Conservation (phyloP, 2,329 filamentous ascomycete species). For the Ceratocystis papillata region DNA sequence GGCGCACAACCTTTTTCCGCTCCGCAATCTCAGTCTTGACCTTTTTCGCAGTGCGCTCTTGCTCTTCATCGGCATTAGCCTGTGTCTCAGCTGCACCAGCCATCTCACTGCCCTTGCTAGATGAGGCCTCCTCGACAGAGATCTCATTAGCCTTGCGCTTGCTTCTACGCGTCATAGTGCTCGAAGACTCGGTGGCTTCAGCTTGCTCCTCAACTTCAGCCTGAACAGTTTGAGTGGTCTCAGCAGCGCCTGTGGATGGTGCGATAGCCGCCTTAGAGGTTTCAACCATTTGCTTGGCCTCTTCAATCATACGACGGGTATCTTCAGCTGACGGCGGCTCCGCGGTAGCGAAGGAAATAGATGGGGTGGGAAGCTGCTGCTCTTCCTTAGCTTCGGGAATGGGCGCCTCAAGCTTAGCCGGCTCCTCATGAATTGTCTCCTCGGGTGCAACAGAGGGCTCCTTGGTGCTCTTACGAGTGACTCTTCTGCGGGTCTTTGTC, state of each 20-base stretch:
- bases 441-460: conserved; percentile 35
- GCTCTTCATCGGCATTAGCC: conserved; percentile 35
- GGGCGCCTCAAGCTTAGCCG: conserved; percentile 57
- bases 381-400: conserved; percentile 34
- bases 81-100: conserved; percentile 28
- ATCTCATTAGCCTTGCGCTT: conserved; percentile 70
- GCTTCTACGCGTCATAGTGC: conserved; percentile 40
- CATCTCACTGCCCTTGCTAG: background rate
- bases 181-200: conserved; percentile 33
- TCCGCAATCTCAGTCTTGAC: conserved; percentile 70
- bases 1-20: conserved; percentile 76
- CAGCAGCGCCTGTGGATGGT: conserved; percentile 31
- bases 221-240: conserved; percentile 27
- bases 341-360: conserved; percentile 38
- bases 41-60: conserved; percentile 56
- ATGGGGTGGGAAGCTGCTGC: conserved; percentile 16
- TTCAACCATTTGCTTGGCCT: conserved; percentile 80
- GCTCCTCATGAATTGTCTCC: conserved; percentile 39
- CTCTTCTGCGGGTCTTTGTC: conserved; percentile 21
- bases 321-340: conserved; percentile 66
- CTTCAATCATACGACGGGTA: conserved; percentile 69
- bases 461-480: conserved; percentile 29
- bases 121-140: conserved; percentile 48
- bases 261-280: conserved; percentile 41
- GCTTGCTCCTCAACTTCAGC: conserved; percentile 32